Evolutionary conservation across 2,329 filamentous ascomycete species (phyloP).

Genomic region (Cytospora piceicola): DNA sequence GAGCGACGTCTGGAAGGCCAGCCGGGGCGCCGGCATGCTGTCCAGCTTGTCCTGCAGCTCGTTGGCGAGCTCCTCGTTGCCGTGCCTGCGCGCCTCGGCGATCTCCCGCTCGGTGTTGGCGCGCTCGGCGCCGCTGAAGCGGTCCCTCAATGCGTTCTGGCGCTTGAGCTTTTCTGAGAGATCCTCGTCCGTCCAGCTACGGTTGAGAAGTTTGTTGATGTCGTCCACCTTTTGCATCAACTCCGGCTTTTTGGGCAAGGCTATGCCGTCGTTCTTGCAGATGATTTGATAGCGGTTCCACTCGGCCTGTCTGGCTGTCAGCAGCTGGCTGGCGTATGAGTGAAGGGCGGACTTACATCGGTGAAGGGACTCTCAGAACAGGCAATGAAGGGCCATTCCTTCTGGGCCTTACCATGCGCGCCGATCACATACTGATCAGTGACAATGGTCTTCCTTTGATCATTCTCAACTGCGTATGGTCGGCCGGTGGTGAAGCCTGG

Average conservation of each 20-base stretch:
- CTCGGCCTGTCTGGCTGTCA: constrained; percentile 61
- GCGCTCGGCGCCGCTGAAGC: constrained; percentile 69
- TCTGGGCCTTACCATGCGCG: constrained; percentile 80
- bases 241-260: constrained; percentile 72
- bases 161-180: constrained; percentile 78
- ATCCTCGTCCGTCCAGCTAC: constrained; percentile 81
- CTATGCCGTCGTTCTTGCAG: constrained; percentile 71
- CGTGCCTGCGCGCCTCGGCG: constrained; percentile 66
- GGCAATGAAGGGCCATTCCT: constrained; percentile 86
- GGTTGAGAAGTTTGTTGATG: constrained; percentile 78
- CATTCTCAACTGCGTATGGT: constrained; percentile 79
- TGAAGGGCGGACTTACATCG: constrained; percentile 59
- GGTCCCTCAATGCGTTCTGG: constrained; percentile 68
- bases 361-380: constrained; percentile 85
- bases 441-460: constrained; percentile 75
- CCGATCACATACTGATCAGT: constrained; percentile 85
- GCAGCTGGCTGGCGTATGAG: background rate
- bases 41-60: constrained; percentile 65
- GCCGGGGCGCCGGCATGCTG: constrained; percentile 67
- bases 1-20: constrained; percentile 73
- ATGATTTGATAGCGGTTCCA: constrained; percentile 79
- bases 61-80: constrained; percentile 61
- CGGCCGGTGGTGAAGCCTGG: constrained; percentile 76
- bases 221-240: constrained; percentile 73
- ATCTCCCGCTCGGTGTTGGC: constrained; percentile 68